phyloP scores from a whole-genome alignment of 179 eudicot species.

The Silene noctiflora region DNA sequence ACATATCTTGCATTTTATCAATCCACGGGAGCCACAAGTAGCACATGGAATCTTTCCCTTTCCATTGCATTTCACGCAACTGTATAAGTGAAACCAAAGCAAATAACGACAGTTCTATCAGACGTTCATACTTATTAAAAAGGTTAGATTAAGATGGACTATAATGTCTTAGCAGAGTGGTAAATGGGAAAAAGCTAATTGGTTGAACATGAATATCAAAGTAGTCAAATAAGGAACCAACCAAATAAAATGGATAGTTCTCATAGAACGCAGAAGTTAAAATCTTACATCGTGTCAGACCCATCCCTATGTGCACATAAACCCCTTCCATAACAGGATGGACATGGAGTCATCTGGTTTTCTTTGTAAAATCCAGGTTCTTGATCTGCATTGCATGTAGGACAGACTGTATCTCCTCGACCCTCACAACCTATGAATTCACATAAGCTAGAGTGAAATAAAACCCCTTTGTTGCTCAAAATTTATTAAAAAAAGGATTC shows the following conservation, averaged over 20 bases:
- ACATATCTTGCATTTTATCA: constrained; percentile 72
- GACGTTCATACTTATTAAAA: neutral
- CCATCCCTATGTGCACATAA: constrained; percentile 91
- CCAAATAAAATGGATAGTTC: neutral
- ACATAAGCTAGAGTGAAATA: neutral
- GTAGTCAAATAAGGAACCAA: neutral
- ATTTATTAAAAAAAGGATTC: neutral
- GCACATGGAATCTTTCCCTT: constrained; percentile 83
- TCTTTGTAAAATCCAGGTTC: constrained; percentile 82
- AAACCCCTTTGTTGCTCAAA: neutral
- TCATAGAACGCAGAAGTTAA: neutral
- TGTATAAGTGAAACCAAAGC: constrained; percentile 32
- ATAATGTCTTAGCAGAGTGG: neutral
- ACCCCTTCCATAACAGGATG: constrained; percentile 85
- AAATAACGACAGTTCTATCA: neutral
- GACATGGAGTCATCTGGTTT: constrained; percentile 64
- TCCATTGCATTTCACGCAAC: constrained; percentile 75
- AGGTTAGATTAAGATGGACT: neutral
- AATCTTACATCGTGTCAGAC: constrained; percentile 73
- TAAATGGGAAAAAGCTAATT: neutral
- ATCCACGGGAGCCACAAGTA: constrained; percentile 79
- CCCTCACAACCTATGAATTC: constrained; percentile 66
- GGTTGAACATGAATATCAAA: neutral
- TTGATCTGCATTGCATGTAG: constrained; percentile 73
- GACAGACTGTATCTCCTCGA: constrained; percentile 61